Evolutionary conservation across 2,329 filamentous ascomycete species (phyloP).

Genomic region (Hymenoscyphus albidus): DNA sequence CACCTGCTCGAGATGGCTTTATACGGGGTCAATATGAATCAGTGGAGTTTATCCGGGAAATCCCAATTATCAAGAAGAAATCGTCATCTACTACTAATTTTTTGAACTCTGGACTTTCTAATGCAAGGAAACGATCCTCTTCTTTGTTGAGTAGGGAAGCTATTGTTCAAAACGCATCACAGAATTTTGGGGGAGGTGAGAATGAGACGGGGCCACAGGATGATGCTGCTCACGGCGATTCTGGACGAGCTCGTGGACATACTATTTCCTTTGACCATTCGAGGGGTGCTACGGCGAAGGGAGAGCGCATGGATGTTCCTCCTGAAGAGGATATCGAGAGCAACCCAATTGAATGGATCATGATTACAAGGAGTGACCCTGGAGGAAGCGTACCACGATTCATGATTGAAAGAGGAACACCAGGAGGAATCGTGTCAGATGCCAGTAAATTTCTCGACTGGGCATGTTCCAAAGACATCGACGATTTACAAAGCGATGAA

Average conservation of each 20-base stretch:
- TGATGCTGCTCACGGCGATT: slow-evolving; percentile 22
- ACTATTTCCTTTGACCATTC: slow-evolving; percentile 42
- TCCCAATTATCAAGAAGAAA: slow-evolving; percentile 53
- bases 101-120: slow-evolving; percentile 30
- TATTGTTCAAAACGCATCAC: slow-evolving; percentile 41
- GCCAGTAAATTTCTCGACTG: slow-evolving; percentile 67
- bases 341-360: slow-evolving; percentile 70
- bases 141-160: slow-evolving; percentile 40
- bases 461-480: slow-evolving; percentile 47
- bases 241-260: slow-evolving; percentile 36
- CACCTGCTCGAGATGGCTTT: slow-evolving; percentile 65
- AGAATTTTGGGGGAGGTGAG: slow-evolving; percentile 20
- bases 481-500: slow-evolving; percentile 29
- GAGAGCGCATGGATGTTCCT: slow-evolving; percentile 33
- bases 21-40: slow-evolving; percentile 87
- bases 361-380: slow-evolving; percentile 70
- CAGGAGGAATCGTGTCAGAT: slow-evolving; percentile 60
- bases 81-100: slow-evolving; percentile 45
- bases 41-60: slow-evolving; percentile 84
- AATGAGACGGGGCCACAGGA: slow-evolving; percentile 9
- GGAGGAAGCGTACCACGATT: slow-evolving; percentile 68
- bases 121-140: slow-evolving; percentile 29
- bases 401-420: slow-evolving; percentile 68
- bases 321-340: slow-evolving; percentile 45
- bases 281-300: slow-evolving; percentile 37